A percentile compares a stretch with the other conserved stretches of the same genome.
phyloP scores from a whole-genome alignment of 164 flowering plant genomes.

The Hamamelis virginiana region DNA sequence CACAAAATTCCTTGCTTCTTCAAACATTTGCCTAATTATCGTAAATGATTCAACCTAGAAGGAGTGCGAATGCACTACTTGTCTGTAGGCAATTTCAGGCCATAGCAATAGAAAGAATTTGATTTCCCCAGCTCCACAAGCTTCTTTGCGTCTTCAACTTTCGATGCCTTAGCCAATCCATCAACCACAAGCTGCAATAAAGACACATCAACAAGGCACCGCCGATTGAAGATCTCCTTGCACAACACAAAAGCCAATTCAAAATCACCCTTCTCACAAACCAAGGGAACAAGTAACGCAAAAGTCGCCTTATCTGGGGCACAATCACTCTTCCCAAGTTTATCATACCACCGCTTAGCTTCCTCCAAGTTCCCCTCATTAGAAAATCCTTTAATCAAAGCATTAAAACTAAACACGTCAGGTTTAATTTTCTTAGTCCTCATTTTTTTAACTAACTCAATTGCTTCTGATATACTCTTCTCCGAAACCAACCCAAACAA shows the following conservation, averaged over 20 bases:
- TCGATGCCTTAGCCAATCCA: slow-evolving; percentile 34
- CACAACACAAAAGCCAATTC: slow-evolving; percentile 35
- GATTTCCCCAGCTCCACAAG: slow-evolving; percentile 34
- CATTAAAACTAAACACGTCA: slow-evolving; percentile 33
- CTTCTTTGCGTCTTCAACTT: slow-evolving; percentile 33
- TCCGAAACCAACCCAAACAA: slow-evolving; percentile 31
- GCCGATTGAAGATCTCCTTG: slow-evolving; percentile 18
- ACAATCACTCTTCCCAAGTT: slow-evolving; percentile 18
- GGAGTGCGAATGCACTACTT: background rate
- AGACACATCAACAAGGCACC: slow-evolving; percentile 9
- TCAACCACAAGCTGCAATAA: slow-evolving; percentile 43
- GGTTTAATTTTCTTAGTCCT: slow-evolving; percentile 27
- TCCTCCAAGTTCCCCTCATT: slow-evolving; percentile 33
- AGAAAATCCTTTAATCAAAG: slow-evolving; percentile 40
- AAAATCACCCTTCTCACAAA: slow-evolving; percentile 40
- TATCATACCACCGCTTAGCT: slow-evolving; percentile 37
- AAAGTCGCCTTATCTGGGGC: slow-evolving; percentile 22
- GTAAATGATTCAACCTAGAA: too few species aligned
- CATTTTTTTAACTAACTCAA: slow-evolving; percentile 35
- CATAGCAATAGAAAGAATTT: slow-evolving; percentile 16
- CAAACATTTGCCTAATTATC: background rate
- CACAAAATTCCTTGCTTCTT: slow-evolving; percentile 7
- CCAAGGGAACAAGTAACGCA: slow-evolving; percentile 27
- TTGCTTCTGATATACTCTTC: slow-evolving; percentile 29
- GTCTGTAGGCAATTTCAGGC: slow-evolving; percentile 21